phyloP scores from a whole-genome alignment of 805 yeast species.

The Jamesozyma lodderae region DNA sequence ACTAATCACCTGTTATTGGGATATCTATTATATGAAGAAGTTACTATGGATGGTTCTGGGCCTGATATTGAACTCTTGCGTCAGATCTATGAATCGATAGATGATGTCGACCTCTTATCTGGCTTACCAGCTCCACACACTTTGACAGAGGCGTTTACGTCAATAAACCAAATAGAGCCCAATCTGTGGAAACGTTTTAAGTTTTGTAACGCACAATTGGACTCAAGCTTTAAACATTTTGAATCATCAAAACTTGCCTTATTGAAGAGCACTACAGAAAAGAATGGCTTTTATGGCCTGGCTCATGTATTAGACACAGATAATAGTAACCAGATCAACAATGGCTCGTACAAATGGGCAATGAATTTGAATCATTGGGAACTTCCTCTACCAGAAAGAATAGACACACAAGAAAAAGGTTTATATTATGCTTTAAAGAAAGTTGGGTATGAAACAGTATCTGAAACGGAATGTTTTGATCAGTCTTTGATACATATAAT shows the following conservation, averaged over 20 bases:
- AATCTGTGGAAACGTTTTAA: conserved; percentile 37
- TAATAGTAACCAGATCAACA: conserved; percentile 6
- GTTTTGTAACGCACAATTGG: conserved; percentile 50
- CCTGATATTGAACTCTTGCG: conserved; percentile 14
- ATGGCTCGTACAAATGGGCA: conserved; percentile 46
- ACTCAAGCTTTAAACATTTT: conserved; percentile 29
- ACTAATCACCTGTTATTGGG: conserved; percentile 26
- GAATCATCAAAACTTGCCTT: conserved; percentile 1
- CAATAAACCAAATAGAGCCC: conserved; percentile 29
- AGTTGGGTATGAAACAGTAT: conserved; percentile 11
- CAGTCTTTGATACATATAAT: conserved; percentile 3
- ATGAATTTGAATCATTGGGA: conserved; percentile 81
- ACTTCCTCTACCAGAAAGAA: conserved; percentile 39
- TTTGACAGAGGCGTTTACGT: conserved; percentile 41
- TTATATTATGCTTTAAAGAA: conserved; percentile 46
- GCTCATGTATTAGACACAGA: conserved; percentile 37
- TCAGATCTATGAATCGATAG: conserved; percentile 42
- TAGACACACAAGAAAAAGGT: conserved; percentile 35
- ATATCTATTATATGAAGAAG: conserved; percentile 31
- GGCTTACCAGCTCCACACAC: conserved; percentile 58
- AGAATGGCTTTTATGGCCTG: conserved; percentile 50
- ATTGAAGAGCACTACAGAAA: conserved; percentile 34
- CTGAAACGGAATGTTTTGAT: conserved; percentile 4
- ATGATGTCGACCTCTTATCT: conserved; percentile 52
- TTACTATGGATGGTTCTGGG: conserved; percentile 5